phyloP scores from a whole-genome alignment of 768 basidiomycete species.

The Cubamyces sp. region DNA sequence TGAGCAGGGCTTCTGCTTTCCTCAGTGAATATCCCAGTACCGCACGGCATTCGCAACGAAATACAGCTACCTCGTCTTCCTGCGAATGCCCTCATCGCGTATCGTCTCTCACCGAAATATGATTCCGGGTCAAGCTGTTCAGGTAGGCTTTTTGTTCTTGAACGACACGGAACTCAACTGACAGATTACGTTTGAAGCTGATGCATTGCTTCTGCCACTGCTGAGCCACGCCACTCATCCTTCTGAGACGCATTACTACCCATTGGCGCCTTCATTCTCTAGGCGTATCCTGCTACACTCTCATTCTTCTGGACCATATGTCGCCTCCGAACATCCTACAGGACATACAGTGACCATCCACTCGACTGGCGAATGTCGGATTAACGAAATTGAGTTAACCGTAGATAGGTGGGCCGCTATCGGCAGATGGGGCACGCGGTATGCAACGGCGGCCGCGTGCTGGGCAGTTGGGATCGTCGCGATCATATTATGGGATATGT shows the following conservation, averaged over 20 bases:
- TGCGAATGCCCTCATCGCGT: conserved; percentile 67
- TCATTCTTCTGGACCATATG: conserved; percentile 69
- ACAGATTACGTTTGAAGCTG: conserved; percentile 37
- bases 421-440: conserved; percentile 73
- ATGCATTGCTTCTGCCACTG: conserved; percentile 62
- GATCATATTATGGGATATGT: conserved; percentile 57
- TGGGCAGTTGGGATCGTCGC: conserved; percentile 79
- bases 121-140: conserved; percentile 32
- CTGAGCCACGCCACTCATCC: conserved; percentile 62
- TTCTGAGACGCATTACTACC: conserved; percentile 71
- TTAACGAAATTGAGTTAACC: conserved; percentile 48
- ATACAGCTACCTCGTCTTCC: conserved; percentile 59
- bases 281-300: conserved; percentile 62
- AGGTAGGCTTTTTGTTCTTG: conserved; percentile 28
- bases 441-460: conserved; percentile 67
- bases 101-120: conserved; percentile 50
- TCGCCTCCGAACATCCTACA: conserved; percentile 37
- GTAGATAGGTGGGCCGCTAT: conserved; percentile 75
- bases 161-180: background rate
- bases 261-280: conserved; percentile 42
- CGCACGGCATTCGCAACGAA: conserved; percentile 42
- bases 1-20: conserved; percentile 13
- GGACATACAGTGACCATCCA: conserved; percentile 64
- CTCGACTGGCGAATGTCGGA: conserved; percentile 59
- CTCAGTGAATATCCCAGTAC: conserved; percentile 14